Percentiles rank a stretch among this genome's conserved stretches.
phyloP scores from a whole-genome alignment of 2,329 filamentous ascomycete species.

The Fragosphaeria purpurea region DNA sequence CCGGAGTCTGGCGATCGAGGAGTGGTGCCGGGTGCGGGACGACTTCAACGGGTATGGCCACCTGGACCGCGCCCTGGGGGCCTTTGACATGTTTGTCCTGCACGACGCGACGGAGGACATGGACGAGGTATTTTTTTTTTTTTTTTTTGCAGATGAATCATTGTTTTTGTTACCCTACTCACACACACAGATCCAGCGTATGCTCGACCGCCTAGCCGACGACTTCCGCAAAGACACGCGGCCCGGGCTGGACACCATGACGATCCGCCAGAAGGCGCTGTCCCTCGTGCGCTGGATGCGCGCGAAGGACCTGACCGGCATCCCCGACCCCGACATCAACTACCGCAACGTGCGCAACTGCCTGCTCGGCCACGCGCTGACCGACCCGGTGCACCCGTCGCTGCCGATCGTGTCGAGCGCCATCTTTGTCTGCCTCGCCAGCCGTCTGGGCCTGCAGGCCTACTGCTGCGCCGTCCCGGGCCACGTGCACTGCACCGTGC shows the following conservation, averaged over 20 bases:
- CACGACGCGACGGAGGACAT: constrained; percentile 64
- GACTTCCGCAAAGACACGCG: constrained; percentile 44
- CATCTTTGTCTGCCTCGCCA: constrained; percentile 75
- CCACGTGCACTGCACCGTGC: constrained; percentile 75
- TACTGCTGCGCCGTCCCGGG: constrained; percentile 72
- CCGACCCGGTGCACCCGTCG: constrained; percentile 62
- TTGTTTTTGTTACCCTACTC: too few species aligned
- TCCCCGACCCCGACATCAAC: constrained; percentile 50
- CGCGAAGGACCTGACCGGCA: constrained; percentile 57
- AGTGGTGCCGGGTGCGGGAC: constrained; percentile 55
- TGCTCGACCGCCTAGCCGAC: constrained; percentile 54
- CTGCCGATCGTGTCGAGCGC: constrained; percentile 77
- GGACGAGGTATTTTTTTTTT: constrained; percentile 43
- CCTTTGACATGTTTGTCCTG: constrained; percentile 84
- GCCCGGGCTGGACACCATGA: constrained; percentile 39
- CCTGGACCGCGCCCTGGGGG: constrained; percentile 66
- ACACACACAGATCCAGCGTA: constrained; percentile 8
- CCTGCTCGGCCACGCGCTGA: constrained; percentile 73
- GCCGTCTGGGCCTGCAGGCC: constrained; percentile 63
- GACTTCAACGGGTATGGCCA: constrained; percentile 19
- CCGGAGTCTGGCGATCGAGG: constrained; percentile 63
- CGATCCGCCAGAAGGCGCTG: constrained; percentile 58
- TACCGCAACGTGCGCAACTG: constrained; percentile 81
- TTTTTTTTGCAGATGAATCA: too few species aligned
- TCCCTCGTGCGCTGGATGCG: constrained; percentile 61